These are phyloP conservation scores for Prunus campanulata DNA, from an alignment of 306 rosid species.

Conservation along the genomic window DNA sequence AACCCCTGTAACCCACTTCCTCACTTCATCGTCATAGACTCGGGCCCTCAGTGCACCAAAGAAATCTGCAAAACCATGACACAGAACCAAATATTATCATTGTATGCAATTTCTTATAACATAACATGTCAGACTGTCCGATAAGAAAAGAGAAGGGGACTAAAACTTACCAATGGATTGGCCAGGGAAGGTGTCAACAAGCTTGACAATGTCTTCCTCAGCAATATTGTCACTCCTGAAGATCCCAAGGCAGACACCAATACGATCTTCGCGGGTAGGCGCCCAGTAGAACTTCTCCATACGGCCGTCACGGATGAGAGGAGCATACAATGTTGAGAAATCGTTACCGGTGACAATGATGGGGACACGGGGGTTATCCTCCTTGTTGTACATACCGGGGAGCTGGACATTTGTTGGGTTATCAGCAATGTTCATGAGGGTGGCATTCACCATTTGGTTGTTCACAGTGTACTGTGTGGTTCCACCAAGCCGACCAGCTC, in stretches of 20 bases:
- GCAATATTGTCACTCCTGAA: conserved; percentile 63
- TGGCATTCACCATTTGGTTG: conserved; percentile 99
- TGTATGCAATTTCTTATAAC: neutral
- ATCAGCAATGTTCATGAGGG: conserved; percentile 98
- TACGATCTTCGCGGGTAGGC: conserved; percentile 79
- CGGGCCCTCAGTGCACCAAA: conserved; percentile 53
- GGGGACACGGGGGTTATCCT: conserved; percentile 92
- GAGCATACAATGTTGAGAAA: conserved; percentile 93
- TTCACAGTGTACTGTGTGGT: conserved; percentile 97
- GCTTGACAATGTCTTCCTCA: conserved; percentile 44
- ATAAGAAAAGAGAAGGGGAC: too few relatives aligned
- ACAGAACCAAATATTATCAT: neutral
- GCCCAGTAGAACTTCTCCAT: conserved; percentile 99
- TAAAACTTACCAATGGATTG: conserved; percentile 77
- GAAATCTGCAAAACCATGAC: conserved; percentile 33
- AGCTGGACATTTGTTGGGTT: conserved; percentile 94
- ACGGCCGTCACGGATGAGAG: conserved; percentile 98
- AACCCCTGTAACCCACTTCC: conserved; percentile 41
- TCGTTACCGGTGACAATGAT: conserved; percentile 95
- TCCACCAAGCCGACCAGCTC: conserved; percentile 95
- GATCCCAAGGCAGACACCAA: conserved; percentile 89
- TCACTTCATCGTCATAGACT: conserved; percentile 57
- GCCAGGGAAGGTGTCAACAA: conserved; percentile 96
- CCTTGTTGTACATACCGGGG: conserved; percentile 99
- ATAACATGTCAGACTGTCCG: neutral